phyloP scores from a whole-genome alignment of 495 filamentous ascomycete species.

The Aspergillus haitiensis region DNA sequence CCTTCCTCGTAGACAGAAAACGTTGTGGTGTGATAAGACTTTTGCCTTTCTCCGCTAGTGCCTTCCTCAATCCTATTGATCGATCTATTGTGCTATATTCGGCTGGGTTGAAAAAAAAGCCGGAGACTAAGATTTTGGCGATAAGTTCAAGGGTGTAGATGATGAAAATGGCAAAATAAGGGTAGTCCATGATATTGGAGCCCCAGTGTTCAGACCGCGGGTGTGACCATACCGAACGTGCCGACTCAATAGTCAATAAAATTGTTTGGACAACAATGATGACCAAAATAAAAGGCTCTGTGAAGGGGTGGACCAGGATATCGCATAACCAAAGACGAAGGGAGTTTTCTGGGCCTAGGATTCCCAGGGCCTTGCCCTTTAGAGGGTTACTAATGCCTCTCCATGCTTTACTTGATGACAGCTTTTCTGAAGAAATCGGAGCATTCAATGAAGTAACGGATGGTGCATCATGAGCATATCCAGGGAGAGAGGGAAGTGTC shows the following conservation, averaged over 20 bases:
- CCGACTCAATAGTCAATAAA: conserved; percentile 78
- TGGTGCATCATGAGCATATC: conserved; percentile 56
- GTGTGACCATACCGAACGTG: conserved; percentile 62
- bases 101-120: conserved; percentile 80
- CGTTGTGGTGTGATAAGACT: conserved; percentile 77
- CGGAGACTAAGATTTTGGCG: conserved; percentile 84
- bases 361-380: conserved; percentile 79
- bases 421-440: conserved; percentile 32
- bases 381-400: conserved; percentile 72
- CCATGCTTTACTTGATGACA: conserved; percentile 47
- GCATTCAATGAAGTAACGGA: conserved; percentile 39
- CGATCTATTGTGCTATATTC: conserved; percentile 82
- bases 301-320: conserved; percentile 81
- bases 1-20: conserved; percentile 60
- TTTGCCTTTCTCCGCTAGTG: conserved; percentile 70
- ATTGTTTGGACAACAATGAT: conserved; percentile 88
- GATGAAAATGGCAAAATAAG: conserved; percentile 77
- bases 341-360: conserved; percentile 75
- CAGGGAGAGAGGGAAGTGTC: conserved; percentile 56
- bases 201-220: conserved; percentile 61
- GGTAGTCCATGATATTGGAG: conserved; percentile 68
- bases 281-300: conserved; percentile 82
- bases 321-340: conserved; percentile 77
- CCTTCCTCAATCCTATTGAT: conserved; percentile 67
- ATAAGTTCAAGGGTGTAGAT: conserved; percentile 88